These are phyloP conservation scores for Trebouxia sp. DNA, from an alignment of 139 green algal genomes.

Conservation along the genomic window DNA sequence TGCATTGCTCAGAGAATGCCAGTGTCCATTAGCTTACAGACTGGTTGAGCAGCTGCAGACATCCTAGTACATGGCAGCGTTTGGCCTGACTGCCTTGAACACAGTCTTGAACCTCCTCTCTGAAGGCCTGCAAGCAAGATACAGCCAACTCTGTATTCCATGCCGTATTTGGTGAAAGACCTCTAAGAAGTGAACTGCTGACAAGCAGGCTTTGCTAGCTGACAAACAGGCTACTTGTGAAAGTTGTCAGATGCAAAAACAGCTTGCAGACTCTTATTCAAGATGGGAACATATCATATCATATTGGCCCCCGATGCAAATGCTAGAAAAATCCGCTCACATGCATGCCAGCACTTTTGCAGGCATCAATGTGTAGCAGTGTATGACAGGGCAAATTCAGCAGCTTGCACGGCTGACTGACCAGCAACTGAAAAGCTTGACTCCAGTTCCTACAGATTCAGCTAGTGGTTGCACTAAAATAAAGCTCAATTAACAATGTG, in stretches of 20 bases:
- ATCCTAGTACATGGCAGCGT: slow-evolving; percentile 66
- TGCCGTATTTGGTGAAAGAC: background rate
- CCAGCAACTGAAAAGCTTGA: too few relatives aligned
- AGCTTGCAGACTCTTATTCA: too few relatives aligned
- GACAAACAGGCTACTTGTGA: background rate
- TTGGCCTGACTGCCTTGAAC: slow-evolving; percentile 90
- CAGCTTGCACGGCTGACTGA: background rate
- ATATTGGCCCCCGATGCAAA: too few relatives aligned
- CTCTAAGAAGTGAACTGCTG: background rate
- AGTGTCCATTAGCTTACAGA: too few relatives aligned
- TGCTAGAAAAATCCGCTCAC: too few relatives aligned
- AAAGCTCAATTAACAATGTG: too few relatives aligned
- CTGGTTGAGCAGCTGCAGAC: background rate
- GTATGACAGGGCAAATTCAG: background rate
- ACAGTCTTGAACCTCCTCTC: slow-evolving; percentile 70
- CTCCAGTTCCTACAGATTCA: too few relatives aligned
- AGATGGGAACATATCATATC: background rate
- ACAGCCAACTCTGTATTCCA: background rate
- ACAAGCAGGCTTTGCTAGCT: background rate
- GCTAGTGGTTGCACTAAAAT: background rate
- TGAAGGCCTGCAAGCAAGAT: slow-evolving; percentile 41
- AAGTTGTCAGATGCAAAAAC: background rate
- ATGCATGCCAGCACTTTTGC: too few relatives aligned
- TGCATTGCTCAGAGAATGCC: too few relatives aligned
- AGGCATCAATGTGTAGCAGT: too few relatives aligned